Percentiles rank a stretch among this genome's conserved stretches.
phyloP scores from a whole-genome alignment of 331 rosid species.

The Acacia concinna region DNA sequence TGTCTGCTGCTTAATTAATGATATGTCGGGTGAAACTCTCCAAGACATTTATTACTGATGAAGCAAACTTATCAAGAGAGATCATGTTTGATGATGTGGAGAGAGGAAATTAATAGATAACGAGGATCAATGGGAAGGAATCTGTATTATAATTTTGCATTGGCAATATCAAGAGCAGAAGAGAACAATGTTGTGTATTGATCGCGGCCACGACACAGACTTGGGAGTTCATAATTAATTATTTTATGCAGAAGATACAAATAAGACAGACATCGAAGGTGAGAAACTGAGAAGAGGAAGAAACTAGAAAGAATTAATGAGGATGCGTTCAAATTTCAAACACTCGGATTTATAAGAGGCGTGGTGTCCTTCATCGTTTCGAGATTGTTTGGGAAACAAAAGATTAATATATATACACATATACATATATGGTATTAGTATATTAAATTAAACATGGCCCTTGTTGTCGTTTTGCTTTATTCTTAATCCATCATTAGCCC shows the following conservation, averaged over 20 bases:
- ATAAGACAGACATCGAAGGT: not conserved
- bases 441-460: not conserved
- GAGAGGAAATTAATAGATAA: not conserved
- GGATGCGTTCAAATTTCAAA: not conserved
- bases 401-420: too few species aligned
- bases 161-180: conserved; percentile 13
- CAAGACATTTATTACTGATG: not conserved
- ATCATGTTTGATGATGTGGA: not conserved
- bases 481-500: not conserved
- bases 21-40: not conserved
- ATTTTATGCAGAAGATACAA: not conserved
- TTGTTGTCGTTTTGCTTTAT: not conserved
- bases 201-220: not conserved
- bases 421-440: too few species aligned
- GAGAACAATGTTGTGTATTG: not conserved
- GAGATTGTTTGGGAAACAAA: too few species aligned
- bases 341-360: not conserved
- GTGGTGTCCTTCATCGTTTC: not conserved
- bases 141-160: conserved; percentile 24
- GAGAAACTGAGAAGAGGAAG: not conserved
- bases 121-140: conserved; percentile 32
- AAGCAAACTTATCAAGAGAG: not conserved
- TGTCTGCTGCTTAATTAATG: conserved; percentile 14
- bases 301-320: not conserved
- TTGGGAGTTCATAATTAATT: not conserved